Conservation (phyloP, 1,284 basidiomycete species). For the Austroboletus novae-zelandiae region DNA sequence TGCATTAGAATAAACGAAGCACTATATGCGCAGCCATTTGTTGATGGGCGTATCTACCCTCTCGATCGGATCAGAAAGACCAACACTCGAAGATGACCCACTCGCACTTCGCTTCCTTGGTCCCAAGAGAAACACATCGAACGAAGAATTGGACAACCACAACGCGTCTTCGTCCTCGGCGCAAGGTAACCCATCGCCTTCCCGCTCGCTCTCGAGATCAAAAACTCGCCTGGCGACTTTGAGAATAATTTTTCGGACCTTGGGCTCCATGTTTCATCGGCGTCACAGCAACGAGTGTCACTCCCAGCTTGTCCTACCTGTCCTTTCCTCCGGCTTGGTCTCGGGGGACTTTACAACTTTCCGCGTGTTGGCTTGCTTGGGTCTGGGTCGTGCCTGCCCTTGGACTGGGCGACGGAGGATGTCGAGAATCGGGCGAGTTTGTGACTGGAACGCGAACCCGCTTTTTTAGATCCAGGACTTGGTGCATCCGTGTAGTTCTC, state of each 20-base stretch:
- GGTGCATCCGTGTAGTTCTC: conserved; percentile 25
- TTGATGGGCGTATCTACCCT: conserved; percentile 22
- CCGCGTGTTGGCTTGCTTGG: no score
- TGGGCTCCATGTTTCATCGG: conserved; percentile 53
- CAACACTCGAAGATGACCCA: conserved; percentile 5
- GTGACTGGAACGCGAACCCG: conserved; percentile 9
- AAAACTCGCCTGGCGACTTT: background rate
- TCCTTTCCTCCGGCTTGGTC: no score
- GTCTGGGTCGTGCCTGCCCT: conserved; percentile 1
- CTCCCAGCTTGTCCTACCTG: conserved; percentile 29
- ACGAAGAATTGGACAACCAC: no score
- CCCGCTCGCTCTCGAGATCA: conserved; percentile 2
- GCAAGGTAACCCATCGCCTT: no score
- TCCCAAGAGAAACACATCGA: conserved; percentile 24
- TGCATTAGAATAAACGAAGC: no score
- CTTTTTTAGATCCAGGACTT: conserved; percentile 11
- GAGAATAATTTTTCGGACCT: background rate
- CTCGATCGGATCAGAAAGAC: conserved; percentile 19
- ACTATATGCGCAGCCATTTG: conserved; percentile 25
- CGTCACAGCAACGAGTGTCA: conserved; percentile 58
- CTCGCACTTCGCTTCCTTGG: conserved; percentile 20
- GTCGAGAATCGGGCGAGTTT: conserved; percentile 17
- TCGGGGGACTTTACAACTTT: no score
- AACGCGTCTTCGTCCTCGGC: no score
- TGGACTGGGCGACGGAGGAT: conserved; percentile 14